phyloP scores from a whole-genome alignment of 345 rosid species.

The Gossypioides kirkii region DNA sequence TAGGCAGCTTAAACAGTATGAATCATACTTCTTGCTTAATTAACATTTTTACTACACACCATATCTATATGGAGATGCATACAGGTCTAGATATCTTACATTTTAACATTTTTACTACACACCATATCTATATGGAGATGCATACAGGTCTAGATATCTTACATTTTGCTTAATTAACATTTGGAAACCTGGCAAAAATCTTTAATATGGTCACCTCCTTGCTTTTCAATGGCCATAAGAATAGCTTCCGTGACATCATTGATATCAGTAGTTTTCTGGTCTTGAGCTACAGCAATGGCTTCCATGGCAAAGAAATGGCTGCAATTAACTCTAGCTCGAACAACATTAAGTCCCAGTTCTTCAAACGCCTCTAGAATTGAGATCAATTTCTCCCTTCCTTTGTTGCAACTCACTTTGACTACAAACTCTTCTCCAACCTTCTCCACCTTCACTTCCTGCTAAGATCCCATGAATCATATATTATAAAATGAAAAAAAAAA shows the following conservation, averaged over 20 bases:
- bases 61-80: neutral
- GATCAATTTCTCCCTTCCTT: conserved; percentile 44
- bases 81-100: neutral
- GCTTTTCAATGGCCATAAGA: conserved; percentile 40
- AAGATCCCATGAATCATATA: neutral
- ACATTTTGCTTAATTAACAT: neutral
- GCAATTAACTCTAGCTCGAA: conserved; percentile 56
- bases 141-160: neutral
- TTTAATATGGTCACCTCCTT: neutral
- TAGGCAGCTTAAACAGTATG: too few relatives aligned
- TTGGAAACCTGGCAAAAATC: neutral
- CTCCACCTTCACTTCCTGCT: conserved; percentile 63
- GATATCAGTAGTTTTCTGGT: conserved; percentile 28
- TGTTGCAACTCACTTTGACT: conserved; percentile 43
- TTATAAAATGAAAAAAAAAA: neutral
- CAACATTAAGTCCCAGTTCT: conserved; percentile 52
- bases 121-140: neutral
- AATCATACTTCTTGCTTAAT: too few relatives aligned
- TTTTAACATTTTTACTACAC: too few relatives aligned
- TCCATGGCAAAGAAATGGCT: conserved; percentile 54
- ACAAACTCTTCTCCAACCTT: conserved; percentile 39
- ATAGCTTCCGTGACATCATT: conserved; percentile 37
- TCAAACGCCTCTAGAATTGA: conserved; percentile 62
- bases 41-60: too few relatives aligned
- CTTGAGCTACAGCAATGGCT: conserved; percentile 55